A percentile compares a stretch with the other conserved stretches of the same genome.
Evolutionary conservation across 352 stramenopile species (phyloP).

Genomic region (Phytophthora cactorum): DNA sequence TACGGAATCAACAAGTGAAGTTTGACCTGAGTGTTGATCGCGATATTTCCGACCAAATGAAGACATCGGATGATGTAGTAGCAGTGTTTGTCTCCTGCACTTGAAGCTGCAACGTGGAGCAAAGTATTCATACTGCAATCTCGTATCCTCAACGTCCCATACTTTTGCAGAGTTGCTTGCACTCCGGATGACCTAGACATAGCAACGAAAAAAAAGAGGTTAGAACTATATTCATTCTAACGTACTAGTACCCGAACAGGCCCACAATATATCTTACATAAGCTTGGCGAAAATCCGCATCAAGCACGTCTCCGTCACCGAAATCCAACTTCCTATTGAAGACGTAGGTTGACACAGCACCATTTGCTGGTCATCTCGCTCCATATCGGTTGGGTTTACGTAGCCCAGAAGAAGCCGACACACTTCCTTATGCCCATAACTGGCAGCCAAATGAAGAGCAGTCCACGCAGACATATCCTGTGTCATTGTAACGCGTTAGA

Average conservation of each 20-base stretch:
- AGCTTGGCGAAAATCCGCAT: slow-evolving; percentile 57
- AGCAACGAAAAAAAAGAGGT: neutral
- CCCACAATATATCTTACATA: slow-evolving; percentile 28
- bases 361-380: slow-evolving; percentile 41
- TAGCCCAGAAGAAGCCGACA: slow-evolving; percentile 42
- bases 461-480: slow-evolving; percentile 54
- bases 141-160: slow-evolving; percentile 54
- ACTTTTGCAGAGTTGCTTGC: slow-evolving; percentile 43
- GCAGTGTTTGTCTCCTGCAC: slow-evolving; percentile 44
- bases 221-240: neutral
- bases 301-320: slow-evolving; percentile 46
- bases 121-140: slow-evolving; percentile 67
- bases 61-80: slow-evolving; percentile 59
- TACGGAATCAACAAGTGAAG: neutral
- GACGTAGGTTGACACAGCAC: slow-evolving; percentile 41
- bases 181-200: slow-evolving; percentile 40
- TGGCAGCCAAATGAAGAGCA: slow-evolving; percentile 50
- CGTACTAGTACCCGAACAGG: neutral
- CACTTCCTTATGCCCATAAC: slow-evolving; percentile 49
- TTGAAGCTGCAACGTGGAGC: slow-evolving; percentile 54
- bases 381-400: slow-evolving; percentile 25
- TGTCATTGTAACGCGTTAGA: neutral
- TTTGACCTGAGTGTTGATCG: slow-evolving; percentile 48
- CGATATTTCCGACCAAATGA: slow-evolving; percentile 43
- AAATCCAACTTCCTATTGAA: slow-evolving; percentile 48